These are phyloP conservation scores for Pulchroboletus neoregius DNA, from an alignment of 1,284 basidiomycete genomes.

Conservation along the genomic window DNA sequence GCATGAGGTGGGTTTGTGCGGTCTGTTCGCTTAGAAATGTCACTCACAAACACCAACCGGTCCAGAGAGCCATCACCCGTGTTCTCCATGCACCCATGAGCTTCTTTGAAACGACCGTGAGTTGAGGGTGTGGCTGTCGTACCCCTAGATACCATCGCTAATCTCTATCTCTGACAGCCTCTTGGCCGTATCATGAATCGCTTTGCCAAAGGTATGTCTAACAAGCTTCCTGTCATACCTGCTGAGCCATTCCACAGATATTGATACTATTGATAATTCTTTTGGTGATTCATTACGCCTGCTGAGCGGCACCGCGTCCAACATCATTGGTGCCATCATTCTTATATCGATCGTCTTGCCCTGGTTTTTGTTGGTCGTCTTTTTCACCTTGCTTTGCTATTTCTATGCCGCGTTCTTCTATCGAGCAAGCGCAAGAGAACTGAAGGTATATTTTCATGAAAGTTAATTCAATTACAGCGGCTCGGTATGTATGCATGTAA, in stretches of 20 bases:
- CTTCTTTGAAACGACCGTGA: constrained; percentile 84
- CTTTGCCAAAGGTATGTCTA: constrained; percentile 55
- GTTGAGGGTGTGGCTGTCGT: constrained; percentile 9
- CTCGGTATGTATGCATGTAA: constrained; percentile 38
- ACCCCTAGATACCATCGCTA: background rate
- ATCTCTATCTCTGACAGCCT: constrained; percentile 44
- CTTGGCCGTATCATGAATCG: constrained; percentile 88
- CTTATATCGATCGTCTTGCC: constrained; percentile 76
- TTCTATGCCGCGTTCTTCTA: constrained; percentile 77
- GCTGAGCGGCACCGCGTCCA: constrained; percentile 61
- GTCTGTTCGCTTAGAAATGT: background rate
- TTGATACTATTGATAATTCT: constrained; percentile 84
- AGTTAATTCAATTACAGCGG: constrained; percentile 35
- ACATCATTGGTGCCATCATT: constrained; percentile 72
- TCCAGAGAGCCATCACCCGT: constrained; percentile 52
- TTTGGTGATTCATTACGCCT: constrained; percentile 77
- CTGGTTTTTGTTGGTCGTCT: constrained; percentile 79
- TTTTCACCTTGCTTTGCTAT: constrained; percentile 55
- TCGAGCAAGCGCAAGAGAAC: constrained; percentile 81
- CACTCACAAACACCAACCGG: background rate
- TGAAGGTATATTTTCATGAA: constrained; percentile 53
- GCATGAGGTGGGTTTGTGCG: constrained; percentile 15
- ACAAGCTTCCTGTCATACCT: background rate
- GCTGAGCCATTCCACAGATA: constrained; percentile 46
- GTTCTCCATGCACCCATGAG: constrained; percentile 78